Evolutionary conservation across 1,139 yeast genomes (phyloP), one percentile per base, ranked within the genome.

Genomic region (Zhuliangozyma blackwelliae): DNA sequence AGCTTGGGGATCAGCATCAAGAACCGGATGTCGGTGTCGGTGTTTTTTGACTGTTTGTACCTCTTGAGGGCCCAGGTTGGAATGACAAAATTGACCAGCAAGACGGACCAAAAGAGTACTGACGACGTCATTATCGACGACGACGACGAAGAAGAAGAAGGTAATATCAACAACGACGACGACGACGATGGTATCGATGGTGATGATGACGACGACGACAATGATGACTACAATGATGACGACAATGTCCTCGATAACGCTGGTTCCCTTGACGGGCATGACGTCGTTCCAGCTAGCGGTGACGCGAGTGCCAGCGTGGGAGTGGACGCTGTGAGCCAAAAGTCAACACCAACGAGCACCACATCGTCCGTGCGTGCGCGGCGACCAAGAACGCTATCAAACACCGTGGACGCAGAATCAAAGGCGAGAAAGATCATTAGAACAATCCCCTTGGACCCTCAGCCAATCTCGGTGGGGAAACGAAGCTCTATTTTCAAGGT

Each of bases 1-100:
- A 51, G 50, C 20, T 55, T 68, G 32, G 55, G 72, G 29, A 78
- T 89, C 10, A 72, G 75, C 2, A 82, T 89, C 10, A 71, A 87
- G 33, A 81, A 94, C 8, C 73, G 97, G 47, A 83, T 87, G 95
- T 77, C 95, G 5, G 96, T 96, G 0, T 83, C 94, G 38, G 89
- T 90, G 2, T 88, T 92, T 51, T 92, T 90, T 56, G 98, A 92
- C 57, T 82, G 92, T 51, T 64, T 92, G 39, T 85, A 89, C 76
- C 72, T 87, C 6, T 65, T 90, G 49, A 68, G 96, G 48, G 92
- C 86, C 47, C 85, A 86, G 54, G 88, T 87, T 41, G 97, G 96
- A 10, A 82, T 86, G 82, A 77, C 83, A 31, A 80, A 79, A 48
- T 64, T 80, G 64, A 79, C 51, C 51, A 60, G 48, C 38, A 52